Evolutionary conservation across 257 asterid genomes (phyloP), one percentile per base, ranked within the genome.

Genomic region (Solanum appendiculatum): DNA sequence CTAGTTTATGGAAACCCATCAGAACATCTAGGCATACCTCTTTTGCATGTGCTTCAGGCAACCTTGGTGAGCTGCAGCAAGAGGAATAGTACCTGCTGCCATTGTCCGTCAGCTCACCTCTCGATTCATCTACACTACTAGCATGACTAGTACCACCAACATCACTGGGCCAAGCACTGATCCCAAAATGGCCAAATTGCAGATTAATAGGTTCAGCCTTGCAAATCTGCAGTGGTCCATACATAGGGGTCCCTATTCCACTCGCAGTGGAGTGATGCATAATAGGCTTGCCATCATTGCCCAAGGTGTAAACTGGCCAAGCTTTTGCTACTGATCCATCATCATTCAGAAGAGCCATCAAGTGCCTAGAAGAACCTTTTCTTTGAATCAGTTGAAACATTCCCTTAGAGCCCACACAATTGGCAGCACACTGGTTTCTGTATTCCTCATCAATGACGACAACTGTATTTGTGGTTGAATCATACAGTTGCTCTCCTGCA

Each of bases 271-370:
- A 89, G 86, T 70, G 88, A 40, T 91, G 95, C 82, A 86, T 58
- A 81, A 85, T 69, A n/a, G 96, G 91, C 87, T 83, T 92, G 1
- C 96, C 97, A 77, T 90, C 91, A 66, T 64, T 86, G 88, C 89
- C 94, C 27, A 92, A 40, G 2, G 91, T 89, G 88, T 96, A 93
- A 83, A 97, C 93, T 74, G 99, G 99, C 99, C 99, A 97, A 16
- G 99, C 99, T 93, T 93, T 97, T 1, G 99, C 99, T 90, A 97
- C 99, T 69, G 99, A 95, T 66, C 99, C 99, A 89, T 97, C 99
- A 73, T 91, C 86, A 85, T 96, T 97, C 88, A 97, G 63, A 87
- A 97, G 98, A 84, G 99, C 99, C 99, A 97, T 97, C 94, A 97
- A 66, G 88, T 94, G 98, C 92, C 99, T 90, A 25, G 90, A 89